phyloP scores from a whole-genome alignment of 2,329 filamentous ascomycete genomes.

The Neonectria hederae region DNA sequence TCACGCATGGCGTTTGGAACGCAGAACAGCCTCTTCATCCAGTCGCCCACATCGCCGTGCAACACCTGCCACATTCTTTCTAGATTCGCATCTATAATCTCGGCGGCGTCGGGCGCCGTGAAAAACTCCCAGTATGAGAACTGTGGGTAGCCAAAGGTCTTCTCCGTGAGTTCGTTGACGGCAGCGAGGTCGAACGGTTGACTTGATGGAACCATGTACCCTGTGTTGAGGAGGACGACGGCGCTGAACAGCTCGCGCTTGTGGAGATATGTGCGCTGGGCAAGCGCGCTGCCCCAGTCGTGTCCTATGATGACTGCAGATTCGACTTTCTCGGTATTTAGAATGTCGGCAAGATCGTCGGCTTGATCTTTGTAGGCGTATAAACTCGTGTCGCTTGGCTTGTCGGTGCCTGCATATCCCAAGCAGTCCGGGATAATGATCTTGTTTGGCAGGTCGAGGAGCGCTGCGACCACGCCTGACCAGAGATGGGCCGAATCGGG shows the following conservation, averaged over 20 bases:
- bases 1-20: constrained; percentile 25
- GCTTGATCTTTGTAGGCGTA: constrained; percentile 23
- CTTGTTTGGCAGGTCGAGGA: constrained; percentile 16
- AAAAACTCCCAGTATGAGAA: constrained; percentile 28
- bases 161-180: constrained; percentile 8
- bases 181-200: constrained; percentile 16
- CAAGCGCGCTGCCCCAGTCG: constrained; percentile 22
- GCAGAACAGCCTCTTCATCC: constrained; percentile 27
- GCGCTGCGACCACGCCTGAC: constrained; percentile 3
- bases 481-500: constrained; percentile 25
- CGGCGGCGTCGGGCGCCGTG: constrained; percentile 9
- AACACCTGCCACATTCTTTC: constrained; percentile 24
- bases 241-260: constrained; percentile 11
- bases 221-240: constrained; percentile 20
- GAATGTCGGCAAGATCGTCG: constrained; percentile 21
- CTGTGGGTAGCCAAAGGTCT: constrained; percentile 13
- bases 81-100: constrained; percentile 19
- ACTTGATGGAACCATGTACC: constrained; percentile 20
- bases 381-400: constrained; percentile 2
- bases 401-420: constrained; percentile 23
- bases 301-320: constrained; percentile 19
- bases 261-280: constrained; percentile 17
- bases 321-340: neutral
- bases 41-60: constrained; percentile 17
- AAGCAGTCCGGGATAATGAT: constrained; percentile 24